Base-by-base conservation (phyloP, 2,329 filamentous ascomycete species). In the Colletotrichum acutatum region DNA sequence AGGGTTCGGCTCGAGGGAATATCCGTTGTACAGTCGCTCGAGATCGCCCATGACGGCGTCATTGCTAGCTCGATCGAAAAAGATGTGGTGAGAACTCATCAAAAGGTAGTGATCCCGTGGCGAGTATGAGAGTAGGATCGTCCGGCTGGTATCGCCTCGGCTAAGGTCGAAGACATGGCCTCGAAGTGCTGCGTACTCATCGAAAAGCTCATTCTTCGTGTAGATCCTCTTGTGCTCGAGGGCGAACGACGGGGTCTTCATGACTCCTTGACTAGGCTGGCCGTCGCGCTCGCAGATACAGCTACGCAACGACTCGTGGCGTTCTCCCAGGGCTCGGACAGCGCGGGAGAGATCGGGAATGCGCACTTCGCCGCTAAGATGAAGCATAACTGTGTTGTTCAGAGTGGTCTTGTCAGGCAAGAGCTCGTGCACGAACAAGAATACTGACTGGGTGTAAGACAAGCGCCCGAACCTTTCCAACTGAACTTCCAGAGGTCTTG, bases 31-130 rank as follows among this genome's bases (percentile, higher is more conserved):
- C 0, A 77, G 80, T 62, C 78, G 82, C 28, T 85, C 79, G 28
- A 89, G 74, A 53, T 89, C 86, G 0, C 75, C 57, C 24, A 87
- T 74, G 37, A 90, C 78, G 5, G 88, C 74, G 28, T 84, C 76
- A 12, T 83, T 83, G 63, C 86, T 86, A 46, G 84, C 75, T 1
- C 84, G 86, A 72, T 90, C 88, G 81, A 89, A 83, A 54, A 82
- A 79, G 49, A 90, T 88, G 75, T 89, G 87, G 72, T 89, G 87
- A 54, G 82, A 83, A 5, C 79, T 80, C 14, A 89, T 68, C 0
- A 90, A 59, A 1, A 89, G 72, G 74, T 79, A 83, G 73, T 87
- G 83, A 8, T 74, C 66, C 0, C 76, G 78, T 1, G 77, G 72
- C 0, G 79, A 80, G 12, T 79, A 76, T 0, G 82, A 77, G 4